A percentile compares a stretch with the other conserved stretches of the same genome.
Conservation (phyloP, 306 rosid genomes). For the Pyrus betulifolia region DNA sequence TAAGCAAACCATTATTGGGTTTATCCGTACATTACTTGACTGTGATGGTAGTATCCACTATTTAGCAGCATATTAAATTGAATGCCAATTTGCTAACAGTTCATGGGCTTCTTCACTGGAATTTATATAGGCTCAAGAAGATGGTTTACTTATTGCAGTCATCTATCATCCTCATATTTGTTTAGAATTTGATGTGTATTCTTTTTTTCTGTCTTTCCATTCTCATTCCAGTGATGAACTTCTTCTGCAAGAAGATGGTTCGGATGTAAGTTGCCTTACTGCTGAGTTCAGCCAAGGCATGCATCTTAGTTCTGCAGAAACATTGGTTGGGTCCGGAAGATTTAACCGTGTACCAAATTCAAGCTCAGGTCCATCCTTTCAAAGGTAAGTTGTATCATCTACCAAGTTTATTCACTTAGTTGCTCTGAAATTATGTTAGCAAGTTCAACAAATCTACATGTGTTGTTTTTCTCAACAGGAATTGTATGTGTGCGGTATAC, state of each 20-base stretch:
- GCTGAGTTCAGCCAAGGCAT: slow-evolving; percentile 56
- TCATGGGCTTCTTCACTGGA: background rate
- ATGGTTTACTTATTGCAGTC: background rate
- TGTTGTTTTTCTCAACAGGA: background rate
- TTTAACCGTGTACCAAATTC: slow-evolving; percentile 38
- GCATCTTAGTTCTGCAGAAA: slow-evolving; percentile 64
- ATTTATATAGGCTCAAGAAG: background rate
- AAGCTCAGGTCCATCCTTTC: slow-evolving; percentile 39
- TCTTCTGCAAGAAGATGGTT: slow-evolving; percentile 87
- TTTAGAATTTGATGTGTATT: background rate
- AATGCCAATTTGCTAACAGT: background rate
- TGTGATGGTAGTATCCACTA: background rate
- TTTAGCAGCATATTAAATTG: background rate
- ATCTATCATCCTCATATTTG: background rate
- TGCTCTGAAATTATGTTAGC: background rate
- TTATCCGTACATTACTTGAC: background rate
- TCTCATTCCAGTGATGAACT: slow-evolving; percentile 79
- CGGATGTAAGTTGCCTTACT: slow-evolving; percentile 44
- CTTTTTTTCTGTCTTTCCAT: background rate
- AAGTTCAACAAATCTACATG: background rate
- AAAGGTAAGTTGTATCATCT: slow-evolving; percentile 41
- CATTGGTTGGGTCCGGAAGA: slow-evolving; percentile 62
- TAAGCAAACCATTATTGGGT: background rate
- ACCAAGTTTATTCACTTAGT: background rate
- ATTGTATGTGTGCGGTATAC: background rate